Evolutionary conservation across 768 basidiomycete species (phyloP), one percentile per base, ranked within the genome.

Genomic region (Hypholoma fasciculare): DNA sequence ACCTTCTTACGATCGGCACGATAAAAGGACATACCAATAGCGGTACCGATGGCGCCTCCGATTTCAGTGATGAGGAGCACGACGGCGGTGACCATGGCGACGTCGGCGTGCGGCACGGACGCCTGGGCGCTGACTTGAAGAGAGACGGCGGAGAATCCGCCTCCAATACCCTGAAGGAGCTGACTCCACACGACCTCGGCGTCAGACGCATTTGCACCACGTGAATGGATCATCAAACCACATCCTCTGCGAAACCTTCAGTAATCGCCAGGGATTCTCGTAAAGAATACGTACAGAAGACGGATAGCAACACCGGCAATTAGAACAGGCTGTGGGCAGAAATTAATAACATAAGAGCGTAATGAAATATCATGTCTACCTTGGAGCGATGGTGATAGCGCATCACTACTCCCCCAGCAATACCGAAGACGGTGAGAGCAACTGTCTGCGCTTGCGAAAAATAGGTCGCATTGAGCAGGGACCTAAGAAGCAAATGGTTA

Each of bases 161-260:
- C 90, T 16, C 90, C 90, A 8, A 86, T 72, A 48, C 89, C 90
- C 71, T 90, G 89, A 14, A 92, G 75, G 50, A 90, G 70, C 63
- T 92, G 90, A 19, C 81, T 83, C 71, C 82, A 76, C 4, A 90
- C 84, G 27, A 90, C 76, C 60, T 83, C 82, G 1, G 76, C 77
- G 36, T 79, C 76, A 34, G 77, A 81, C 0, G 76, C 82, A 37
- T 82, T 73, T 2, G 86, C 82, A 13, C 88, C 88, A 16, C 86
- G 81, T 4, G 88, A 86, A 63, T 82, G 82, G 60, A 91, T 82
- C 89, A 90, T 90, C 23, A 89, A 71, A 8, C 80, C 82, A 16
- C 85, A 84, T 9, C 88, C 90, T 20, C 79, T 81, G 61, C 7
- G 37, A 3, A 8, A 19, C n/a, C 7, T 9, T 38, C 4, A 49